These are phyloP conservation scores for Aegle marmelos DNA, from an alignment of 345 rosid genomes.

Conservation along the genomic window DNA sequence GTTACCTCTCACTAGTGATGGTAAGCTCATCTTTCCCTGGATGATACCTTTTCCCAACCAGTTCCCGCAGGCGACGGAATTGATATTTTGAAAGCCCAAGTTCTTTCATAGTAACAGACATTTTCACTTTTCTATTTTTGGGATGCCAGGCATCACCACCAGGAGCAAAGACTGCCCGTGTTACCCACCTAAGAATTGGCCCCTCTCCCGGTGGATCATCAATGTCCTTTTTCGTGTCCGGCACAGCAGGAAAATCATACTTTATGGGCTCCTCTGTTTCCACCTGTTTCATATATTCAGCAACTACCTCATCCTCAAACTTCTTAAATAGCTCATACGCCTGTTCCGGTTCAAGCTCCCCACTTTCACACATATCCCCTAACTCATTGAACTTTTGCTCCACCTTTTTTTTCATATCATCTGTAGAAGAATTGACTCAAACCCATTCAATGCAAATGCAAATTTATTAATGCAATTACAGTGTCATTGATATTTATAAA, in stretches of 20 bases:
- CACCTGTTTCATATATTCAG: constrained; percentile 55
- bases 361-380: constrained; percentile 82
- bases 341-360: constrained; percentile 71
- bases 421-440: constrained; percentile 31
- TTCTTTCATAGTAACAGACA: constrained; percentile 91
- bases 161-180: constrained; percentile 82
- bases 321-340: constrained; percentile 79
- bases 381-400: constrained; percentile 76
- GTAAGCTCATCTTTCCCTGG: constrained; percentile 96
- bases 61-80: constrained; percentile 63
- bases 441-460: background rate
- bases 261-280: constrained; percentile 63
- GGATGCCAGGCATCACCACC: constrained; percentile 99
- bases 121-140: constrained; percentile 86
- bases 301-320: constrained; percentile 86
- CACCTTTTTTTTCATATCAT: constrained; percentile 78
- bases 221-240: constrained; percentile 42
- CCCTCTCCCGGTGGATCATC: constrained; percentile 94
- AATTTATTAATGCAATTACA: background rate
- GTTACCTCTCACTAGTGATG: constrained; percentile 91
- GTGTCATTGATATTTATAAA: background rate
- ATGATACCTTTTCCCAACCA: constrained; percentile 88
- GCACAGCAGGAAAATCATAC: constrained; percentile 51
- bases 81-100: constrained; percentile 89
- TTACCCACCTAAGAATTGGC: constrained; percentile 87